Evolutionary conservation across 345 rosid species (phyloP), one percentile per base, ranked within the genome.

Genomic region (Toxicodendron radicans): DNA sequence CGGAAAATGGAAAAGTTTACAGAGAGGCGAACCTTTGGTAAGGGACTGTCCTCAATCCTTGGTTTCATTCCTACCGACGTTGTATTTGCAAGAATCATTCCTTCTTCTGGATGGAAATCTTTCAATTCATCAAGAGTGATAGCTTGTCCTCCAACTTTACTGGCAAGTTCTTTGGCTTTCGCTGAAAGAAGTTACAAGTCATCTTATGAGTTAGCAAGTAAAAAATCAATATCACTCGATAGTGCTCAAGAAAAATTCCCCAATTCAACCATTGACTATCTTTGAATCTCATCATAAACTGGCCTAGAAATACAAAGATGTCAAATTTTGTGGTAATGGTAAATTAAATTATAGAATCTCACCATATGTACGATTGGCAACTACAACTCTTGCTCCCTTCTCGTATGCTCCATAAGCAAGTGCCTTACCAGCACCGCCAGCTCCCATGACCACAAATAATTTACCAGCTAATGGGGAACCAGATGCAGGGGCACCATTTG

Each of bases 361-460:
- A 85, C 93, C 87, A 21, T 77, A 85, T 43, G 90, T 82, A 46
- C 88, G 82, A 66, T 86, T 85, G 60, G 87, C 93, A 70, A 87
- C 87, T 21, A 85, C 87, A 10, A 87, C 89, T 77, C 89, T 81
- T 13, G 91, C 91, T 60, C 91, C 89, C 78, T 85, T 89, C 79
- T 84, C 83, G 17, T 87, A 74, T 54, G 77, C 91, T 76, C 88
- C 88, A 68, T 84, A 87, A 68, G 93, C 88, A 73, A 89, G 87
- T 49, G 89, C 93, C 73, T 87, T 87, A 48, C 91, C 93, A 53
- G 91, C 88, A 49, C 89, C 93, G 73, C 93, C 91, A 41, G 91
- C 93, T 71, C 93, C 93, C 72, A 89, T 75, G 59, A 87, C 85
- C 23, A 87, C 89, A 78, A 89, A 85, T 13, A 85, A 79, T 66